These are phyloP conservation scores for Hyaloscypha variabilis DNA, from an alignment of 495 filamentous ascomycete genomes.

Conservation along the genomic window DNA sequence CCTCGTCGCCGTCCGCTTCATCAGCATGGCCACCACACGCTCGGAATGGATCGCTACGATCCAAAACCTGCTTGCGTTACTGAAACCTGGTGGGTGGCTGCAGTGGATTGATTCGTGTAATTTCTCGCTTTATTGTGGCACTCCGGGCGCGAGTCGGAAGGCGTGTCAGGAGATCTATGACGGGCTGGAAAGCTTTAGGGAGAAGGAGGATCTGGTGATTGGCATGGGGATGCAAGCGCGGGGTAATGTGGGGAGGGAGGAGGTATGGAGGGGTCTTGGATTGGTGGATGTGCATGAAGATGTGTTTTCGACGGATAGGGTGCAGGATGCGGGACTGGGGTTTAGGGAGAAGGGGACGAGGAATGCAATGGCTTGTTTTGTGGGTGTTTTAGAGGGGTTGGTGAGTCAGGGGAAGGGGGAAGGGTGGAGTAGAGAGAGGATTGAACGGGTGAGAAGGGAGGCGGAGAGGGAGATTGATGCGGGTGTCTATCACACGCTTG, in stretches of 20 bases:
- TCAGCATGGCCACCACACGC: conserved; percentile 35
- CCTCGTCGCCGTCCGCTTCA: conserved; percentile 42
- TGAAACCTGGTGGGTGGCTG: conserved; percentile 16
- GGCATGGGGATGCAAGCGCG: conserved; percentile 12
- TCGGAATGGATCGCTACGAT: conserved; percentile 31
- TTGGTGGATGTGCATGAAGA: conserved; percentile 16
- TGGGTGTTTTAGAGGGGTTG: conserved; percentile 1
- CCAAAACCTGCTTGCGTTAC: conserved; percentile 20
- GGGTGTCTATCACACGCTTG: conserved; percentile 17
- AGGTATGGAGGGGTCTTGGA: neutral
- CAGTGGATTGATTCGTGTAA: conserved; percentile 20
- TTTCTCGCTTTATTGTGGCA: conserved; percentile 7
- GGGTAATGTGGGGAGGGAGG: conserved; percentile 7
- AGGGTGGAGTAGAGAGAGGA: conserved; percentile 9
- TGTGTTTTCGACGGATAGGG: conserved; percentile 17
- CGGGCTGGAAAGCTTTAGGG: neutral
- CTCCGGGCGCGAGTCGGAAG: conserved; percentile 1
- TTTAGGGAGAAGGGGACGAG: conserved; percentile 7
- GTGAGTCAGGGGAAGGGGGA: neutral
- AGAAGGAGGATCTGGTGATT: conserved; percentile 11
- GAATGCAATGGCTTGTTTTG: conserved; percentile 12
- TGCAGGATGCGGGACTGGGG: neutral
- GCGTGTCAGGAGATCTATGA: conserved; percentile 20
- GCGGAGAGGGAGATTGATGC: conserved; percentile 5
- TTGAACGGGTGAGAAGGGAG: neutral